These are phyloP conservation scores for Aquilaria malaccensis DNA, from an alignment of 345 rosid genomes.

Conservation along the genomic window DNA sequence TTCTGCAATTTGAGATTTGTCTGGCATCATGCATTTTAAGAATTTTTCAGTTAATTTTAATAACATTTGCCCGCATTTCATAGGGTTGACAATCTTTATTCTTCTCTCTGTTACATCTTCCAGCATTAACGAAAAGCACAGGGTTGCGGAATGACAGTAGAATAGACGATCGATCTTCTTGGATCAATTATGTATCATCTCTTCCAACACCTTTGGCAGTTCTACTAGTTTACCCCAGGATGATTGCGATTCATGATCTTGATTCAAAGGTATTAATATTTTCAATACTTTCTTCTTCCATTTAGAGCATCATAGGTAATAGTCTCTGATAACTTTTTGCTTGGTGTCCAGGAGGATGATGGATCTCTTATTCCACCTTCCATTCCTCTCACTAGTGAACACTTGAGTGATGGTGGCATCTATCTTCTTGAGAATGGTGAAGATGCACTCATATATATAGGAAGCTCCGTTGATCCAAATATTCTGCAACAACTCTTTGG, in stretches of 20 bases:
- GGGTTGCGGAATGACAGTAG: constrained; percentile 78
- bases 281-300: background rate
- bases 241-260: constrained; percentile 80
- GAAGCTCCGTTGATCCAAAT: constrained; percentile 54
- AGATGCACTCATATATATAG: constrained; percentile 79
- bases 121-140: constrained; percentile 79
- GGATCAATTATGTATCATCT: constrained; percentile 71
- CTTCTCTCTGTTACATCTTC: constrained; percentile 12
- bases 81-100: background rate
- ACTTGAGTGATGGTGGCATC: constrained; percentile 70
- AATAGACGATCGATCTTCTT: constrained; percentile 85
- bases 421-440: constrained; percentile 94
- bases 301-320: no score
- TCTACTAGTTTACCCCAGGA: constrained; percentile 81
- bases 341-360: constrained; percentile 43
- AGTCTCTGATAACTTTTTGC: constrained; percentile 6
- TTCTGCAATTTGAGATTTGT: no score
- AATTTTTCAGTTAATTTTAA: no score
- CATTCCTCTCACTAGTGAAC: constrained; percentile 85
- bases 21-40: no score
- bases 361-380: constrained; percentile 52
- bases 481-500: constrained; percentile 64
- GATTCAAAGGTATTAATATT: constrained; percentile 40
- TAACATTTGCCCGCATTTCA: no score
- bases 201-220: constrained; percentile 68